Conservation (phyloP, 129 eudicot species). For the Saussurea involucrata region DNA sequence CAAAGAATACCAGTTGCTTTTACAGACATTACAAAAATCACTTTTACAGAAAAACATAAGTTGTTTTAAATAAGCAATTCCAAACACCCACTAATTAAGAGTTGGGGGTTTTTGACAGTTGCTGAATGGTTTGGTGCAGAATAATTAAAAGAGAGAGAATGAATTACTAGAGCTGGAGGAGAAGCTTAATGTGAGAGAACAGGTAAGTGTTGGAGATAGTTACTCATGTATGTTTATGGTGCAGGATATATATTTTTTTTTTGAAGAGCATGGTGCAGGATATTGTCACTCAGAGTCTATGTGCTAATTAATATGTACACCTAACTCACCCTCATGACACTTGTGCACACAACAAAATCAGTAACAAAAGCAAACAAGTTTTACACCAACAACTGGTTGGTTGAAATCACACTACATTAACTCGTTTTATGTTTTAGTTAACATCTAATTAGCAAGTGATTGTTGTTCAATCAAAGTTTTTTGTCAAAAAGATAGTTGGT, state of each 20-base stretch:
- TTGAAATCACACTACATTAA: background rate
- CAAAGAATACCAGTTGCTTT: too few relatives aligned
- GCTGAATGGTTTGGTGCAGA: too few relatives aligned
- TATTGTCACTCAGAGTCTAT: background rate
- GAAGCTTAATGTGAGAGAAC: constrained; percentile 64
- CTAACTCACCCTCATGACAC: background rate
- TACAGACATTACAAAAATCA: too few relatives aligned
- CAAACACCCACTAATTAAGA: too few relatives aligned
- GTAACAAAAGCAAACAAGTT: too few relatives aligned
- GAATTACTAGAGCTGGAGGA: constrained; percentile 62
- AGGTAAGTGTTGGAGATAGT: constrained; percentile 43
- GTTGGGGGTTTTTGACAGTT: too few relatives aligned
- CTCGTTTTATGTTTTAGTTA: too few relatives aligned
- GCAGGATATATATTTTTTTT: too few relatives aligned
- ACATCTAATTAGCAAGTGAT: background rate
- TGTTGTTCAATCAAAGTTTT: background rate
- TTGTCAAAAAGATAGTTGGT: background rate
- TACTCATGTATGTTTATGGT: background rate
- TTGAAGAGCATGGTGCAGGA: background rate
- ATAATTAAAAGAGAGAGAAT: too few relatives aligned
- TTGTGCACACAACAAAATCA: background rate
- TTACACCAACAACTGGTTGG: background rate
- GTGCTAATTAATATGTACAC: constrained; percentile 6
- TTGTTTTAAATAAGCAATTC: too few relatives aligned
- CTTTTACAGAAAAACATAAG: too few relatives aligned